These are phyloP conservation scores for Saccharomycopsis fibuligera DNA, from an alignment of 805 yeast species.

Conservation along the genomic window DNA sequence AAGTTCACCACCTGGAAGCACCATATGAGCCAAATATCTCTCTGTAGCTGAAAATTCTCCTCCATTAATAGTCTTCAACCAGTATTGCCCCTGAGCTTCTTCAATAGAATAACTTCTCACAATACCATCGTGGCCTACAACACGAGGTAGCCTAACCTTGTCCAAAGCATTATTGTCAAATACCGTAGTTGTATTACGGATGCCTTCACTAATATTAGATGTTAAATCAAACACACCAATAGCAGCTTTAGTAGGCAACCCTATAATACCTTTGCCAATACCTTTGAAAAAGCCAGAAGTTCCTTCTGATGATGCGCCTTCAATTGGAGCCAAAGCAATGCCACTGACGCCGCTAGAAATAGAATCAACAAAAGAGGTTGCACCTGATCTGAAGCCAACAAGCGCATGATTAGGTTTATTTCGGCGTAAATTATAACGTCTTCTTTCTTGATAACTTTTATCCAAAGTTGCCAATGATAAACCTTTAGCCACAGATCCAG, in stretches of 20 bases:
- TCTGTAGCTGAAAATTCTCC: slow-evolving; percentile 64
- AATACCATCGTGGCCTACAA: slow-evolving; percentile 60
- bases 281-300: slow-evolving; percentile 91
- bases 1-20: slow-evolving; percentile 73
- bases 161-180: slow-evolving; percentile 74
- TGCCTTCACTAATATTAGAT: slow-evolving; percentile 88
- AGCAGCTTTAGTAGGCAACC: slow-evolving; percentile 94
- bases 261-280: slow-evolving; percentile 88
- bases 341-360: slow-evolving; percentile 85
- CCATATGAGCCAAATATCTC: slow-evolving; percentile 76
- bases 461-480: slow-evolving; percentile 87
- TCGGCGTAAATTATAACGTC: slow-evolving; percentile 67
- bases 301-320: slow-evolving; percentile 86
- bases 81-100: slow-evolving; percentile 90
- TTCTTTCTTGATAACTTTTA: slow-evolving; percentile 70
- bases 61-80: slow-evolving; percentile 81
- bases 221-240: slow-evolving; percentile 93
- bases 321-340: slow-evolving; percentile 81
- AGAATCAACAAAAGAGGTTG: slow-evolving; percentile 82
- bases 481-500: slow-evolving; percentile 94
- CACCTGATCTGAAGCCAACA: slow-evolving; percentile 79
- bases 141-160: slow-evolving; percentile 78
- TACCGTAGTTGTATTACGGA: slow-evolving; percentile 84
- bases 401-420: slow-evolving; percentile 81
- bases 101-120: slow-evolving; percentile 70